Conservation (phyloP, 2,329 filamentous ascomycete species). For the Ophiostoma quercus region DNA sequence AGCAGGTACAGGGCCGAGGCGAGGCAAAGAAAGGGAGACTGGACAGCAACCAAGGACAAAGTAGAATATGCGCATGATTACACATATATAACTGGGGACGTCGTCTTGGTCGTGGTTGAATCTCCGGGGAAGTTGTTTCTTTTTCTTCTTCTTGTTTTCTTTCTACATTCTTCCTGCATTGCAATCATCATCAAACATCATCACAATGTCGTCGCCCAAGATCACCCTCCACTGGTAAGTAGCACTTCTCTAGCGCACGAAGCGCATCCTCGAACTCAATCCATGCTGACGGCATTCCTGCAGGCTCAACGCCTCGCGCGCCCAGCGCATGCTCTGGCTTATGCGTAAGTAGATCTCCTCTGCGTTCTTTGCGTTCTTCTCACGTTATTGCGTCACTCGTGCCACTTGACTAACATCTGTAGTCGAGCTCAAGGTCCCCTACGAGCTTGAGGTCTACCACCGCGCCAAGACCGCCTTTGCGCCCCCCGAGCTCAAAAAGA, state of each 20-base stretch:
- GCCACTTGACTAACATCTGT: background rate
- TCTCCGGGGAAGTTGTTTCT: background rate
- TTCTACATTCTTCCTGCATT: background rate
- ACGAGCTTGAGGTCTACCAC: conserved; percentile 75
- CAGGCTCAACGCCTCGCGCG: conserved; percentile 78
- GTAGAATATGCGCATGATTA: background rate
- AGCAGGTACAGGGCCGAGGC: background rate
- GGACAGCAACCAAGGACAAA: background rate
- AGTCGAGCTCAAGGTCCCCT: conserved; percentile 73
- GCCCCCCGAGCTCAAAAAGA: conserved; percentile 65
- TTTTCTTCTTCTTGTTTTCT: background rate
- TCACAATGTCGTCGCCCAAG: conserved; percentile 16
- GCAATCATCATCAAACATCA: background rate
- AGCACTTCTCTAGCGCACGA: background rate
- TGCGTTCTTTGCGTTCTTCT: background rate
- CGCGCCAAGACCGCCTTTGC: conserved; percentile 59
- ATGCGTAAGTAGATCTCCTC: conserved; percentile 38
- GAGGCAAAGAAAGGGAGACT: conserved; percentile 1
- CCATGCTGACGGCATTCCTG: background rate
- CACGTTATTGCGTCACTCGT: background rate
- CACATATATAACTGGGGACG: background rate
- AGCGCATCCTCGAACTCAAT: background rate
- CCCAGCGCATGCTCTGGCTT: conserved; percentile 79
- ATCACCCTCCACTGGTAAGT: conserved; percentile 24
- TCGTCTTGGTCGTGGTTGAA: background rate